phyloP scores from a whole-genome alignment of 495 filamentous ascomycete species.

The Podospora pseudoanserina region DNA sequence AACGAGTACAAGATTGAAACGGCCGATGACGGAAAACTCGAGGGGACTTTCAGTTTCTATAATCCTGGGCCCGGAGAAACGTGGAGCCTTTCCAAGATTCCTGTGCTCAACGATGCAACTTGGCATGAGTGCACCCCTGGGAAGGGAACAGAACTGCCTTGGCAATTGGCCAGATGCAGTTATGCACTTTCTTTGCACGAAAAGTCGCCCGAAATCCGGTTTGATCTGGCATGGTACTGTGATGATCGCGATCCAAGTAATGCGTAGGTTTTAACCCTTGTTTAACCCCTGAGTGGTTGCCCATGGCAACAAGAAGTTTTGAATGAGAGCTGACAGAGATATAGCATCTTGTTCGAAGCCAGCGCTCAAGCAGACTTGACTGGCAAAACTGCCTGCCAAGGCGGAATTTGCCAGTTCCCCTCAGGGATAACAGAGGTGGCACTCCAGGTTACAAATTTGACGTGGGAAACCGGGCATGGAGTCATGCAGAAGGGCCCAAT shows the following conservation, averaged over 20 bases:
- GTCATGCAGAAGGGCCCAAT: slow-evolving; percentile 13
- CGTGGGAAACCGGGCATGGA: slow-evolving; percentile 4
- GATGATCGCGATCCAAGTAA: slow-evolving; percentile 28
- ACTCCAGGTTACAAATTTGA: slow-evolving; percentile 6
- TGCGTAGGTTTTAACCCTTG: slow-evolving; percentile 20
- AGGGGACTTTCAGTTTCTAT: slow-evolving; percentile 18
- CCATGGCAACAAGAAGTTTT: not conserved
- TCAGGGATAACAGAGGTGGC: not conserved
- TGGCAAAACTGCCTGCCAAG: not conserved
- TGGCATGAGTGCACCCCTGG: slow-evolving; percentile 20
- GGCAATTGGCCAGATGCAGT: slow-evolving; percentile 22
- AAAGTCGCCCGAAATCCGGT: slow-evolving; percentile 10
- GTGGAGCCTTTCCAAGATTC: slow-evolving; percentile 11
- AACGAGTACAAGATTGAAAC: slow-evolving; percentile 21
- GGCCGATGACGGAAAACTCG: not conserved
- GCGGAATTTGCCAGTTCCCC: not conserved
- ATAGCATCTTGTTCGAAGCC: slow-evolving; percentile 10
- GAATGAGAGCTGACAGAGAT: not conserved
- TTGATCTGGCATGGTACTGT: slow-evolving; percentile 29
- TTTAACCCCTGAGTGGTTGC: not conserved
- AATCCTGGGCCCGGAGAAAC: slow-evolving; percentile 24
- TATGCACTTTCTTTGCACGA: slow-evolving; percentile 19
- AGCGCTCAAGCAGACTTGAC: not conserved
- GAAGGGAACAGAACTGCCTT: slow-evolving; percentile 9
- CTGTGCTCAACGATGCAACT: slow-evolving; percentile 16